Evolutionary conservation across 1,284 basidiomycete species (phyloP), one percentile per base, ranked within the genome.

Genomic region (Ustilago bromivora): DNA sequence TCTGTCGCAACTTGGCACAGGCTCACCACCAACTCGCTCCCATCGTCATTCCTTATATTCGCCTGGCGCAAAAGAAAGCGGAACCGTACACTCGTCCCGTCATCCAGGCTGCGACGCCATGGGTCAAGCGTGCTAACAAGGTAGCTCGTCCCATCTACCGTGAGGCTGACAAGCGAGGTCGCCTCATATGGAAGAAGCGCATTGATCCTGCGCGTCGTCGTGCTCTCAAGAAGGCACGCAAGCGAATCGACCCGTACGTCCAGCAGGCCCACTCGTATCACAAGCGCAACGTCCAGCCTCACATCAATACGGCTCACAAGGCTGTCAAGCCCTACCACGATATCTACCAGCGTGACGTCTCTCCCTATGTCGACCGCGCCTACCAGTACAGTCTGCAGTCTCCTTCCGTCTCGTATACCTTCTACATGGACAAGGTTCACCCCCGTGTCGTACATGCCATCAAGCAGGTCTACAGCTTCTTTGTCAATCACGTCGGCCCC

Each of bases 341-440:
- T 63, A 79, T 84, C 47, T 84, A 84, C 66, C 53, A 72, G n/a
- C 79, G 83, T 55, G 84, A 85, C 41, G 73, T 85, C n/a, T 75
- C 77, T 41, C 84, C 84, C n/a, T 79, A 85, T 52, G 66, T 85
- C 13, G 54, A 72, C 34, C 60, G 68, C 47, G 82, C 78, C 4
- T 75, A 76, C 38, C 65, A 61, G 38, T 73, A 79, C 61, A 71
- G 79, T 61, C 41, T 77, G 10, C 68, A 73, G 10, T 72, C 76
- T 10, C 68, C 66, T 32, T 64, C 75, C 11, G 60, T 66, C 38
- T 69, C 80, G 46, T 79, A 78, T n/a, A 43, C 69, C 12, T 76
- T 76, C 51, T 85, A 84, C 66, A 74, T 77, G 59, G 66, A 80
- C 67, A 79, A 78, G 69, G 66, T 82, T 32, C 84, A 85, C 47